These are phyloP conservation scores for Polytrichum commune DNA, from an alignment of 225 moss, liverwort and hornwort species.

Conservation along the genomic window DNA sequence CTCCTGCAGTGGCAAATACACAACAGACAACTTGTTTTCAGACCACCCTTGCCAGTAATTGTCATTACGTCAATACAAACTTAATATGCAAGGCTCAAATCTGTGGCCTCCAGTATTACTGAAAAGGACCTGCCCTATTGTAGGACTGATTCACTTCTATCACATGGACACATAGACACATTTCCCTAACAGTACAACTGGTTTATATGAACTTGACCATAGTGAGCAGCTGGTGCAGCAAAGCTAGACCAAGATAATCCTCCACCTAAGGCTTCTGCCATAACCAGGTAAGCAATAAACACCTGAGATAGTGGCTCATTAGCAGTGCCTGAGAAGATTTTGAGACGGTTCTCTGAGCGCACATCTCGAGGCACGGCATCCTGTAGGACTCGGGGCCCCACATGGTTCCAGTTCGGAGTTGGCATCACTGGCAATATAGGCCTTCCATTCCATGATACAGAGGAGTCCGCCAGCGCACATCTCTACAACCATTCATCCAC, in stretches of 20 bases:
- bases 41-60: not conserved
- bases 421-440: conserved; percentile 50
- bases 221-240: too few relatives aligned
- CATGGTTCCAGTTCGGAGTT: conserved; percentile 31
- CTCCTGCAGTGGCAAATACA: conserved; percentile 34
- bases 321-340: conserved; percentile 88
- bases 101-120: too few relatives aligned
- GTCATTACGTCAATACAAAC: too few relatives aligned
- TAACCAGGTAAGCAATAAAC: not conserved
- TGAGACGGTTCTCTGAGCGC: conserved; percentile 64
- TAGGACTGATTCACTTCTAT: too few relatives aligned
- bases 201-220: too few relatives aligned
- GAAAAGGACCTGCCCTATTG: too few relatives aligned
- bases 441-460: conserved; percentile 66
- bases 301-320: conserved; percentile 75
- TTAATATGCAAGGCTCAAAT: too few relatives aligned
- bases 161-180: too few relatives aligned
- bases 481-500: conserved; percentile 26
- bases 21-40: not conserved
- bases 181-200: too few relatives aligned
- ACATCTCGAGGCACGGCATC: conserved; percentile 47
- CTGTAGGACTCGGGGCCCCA: conserved; percentile 39
- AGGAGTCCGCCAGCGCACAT: conserved; percentile 40
- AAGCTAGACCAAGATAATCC: too few relatives aligned
- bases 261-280: too few relatives aligned